Base-by-base conservation (phyloP, 345 rosid species). In the Salix suchowensis region DNA sequence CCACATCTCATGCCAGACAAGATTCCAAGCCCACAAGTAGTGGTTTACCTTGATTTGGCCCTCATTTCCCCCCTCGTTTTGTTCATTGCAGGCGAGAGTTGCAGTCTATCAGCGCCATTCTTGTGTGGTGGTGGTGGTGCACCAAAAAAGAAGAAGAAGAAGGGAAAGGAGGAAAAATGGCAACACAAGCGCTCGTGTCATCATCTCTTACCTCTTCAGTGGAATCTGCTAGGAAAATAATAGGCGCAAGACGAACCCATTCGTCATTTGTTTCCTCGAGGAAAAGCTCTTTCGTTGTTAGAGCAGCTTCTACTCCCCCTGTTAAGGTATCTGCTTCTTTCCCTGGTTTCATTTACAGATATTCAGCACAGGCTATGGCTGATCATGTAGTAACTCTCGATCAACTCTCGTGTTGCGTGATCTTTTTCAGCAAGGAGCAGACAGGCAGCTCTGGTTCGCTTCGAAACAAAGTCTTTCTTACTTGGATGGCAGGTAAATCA, bases 391-490 rank as follows among this genome's bases (percentile, higher is more conserved):
- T 28, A 6, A 14, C 28, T 28, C n/a, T 64, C 21, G 30, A 50
- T 15, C 8, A 32, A 66, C 13, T 55, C 58, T 44, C 21, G 5
- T 54, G 2, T 36, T 13, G 7, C 23, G 36, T 72, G 46, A 28
- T 50, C 37, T 34, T 75, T 52, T 76, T 61, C 89, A 95, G 99
- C 93, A 85, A 89, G 99, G 98, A 84, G 91, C 91, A 61, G 84
- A 93, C 84, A 88, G 98, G 69, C 97, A 81, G 13, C 54, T 93
- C 75, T 96, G 98, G 98, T 96, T 96, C 85, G 99, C 99, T 46
- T 96, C 98, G 4, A 88, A 88, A 40, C 98, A 96, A 72, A 90
- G 94, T 82, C 92, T 96, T 64, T 23, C 96, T 36, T 96, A 96
- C 91, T 89, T 96, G 88, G 98, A 96, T 74, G 99, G 99, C 77